Evolutionary conservation across 495 filamentous ascomycete species (phyloP), one percentile per base, ranked within the genome.

Genomic region (Usnea hakonensis): DNA sequence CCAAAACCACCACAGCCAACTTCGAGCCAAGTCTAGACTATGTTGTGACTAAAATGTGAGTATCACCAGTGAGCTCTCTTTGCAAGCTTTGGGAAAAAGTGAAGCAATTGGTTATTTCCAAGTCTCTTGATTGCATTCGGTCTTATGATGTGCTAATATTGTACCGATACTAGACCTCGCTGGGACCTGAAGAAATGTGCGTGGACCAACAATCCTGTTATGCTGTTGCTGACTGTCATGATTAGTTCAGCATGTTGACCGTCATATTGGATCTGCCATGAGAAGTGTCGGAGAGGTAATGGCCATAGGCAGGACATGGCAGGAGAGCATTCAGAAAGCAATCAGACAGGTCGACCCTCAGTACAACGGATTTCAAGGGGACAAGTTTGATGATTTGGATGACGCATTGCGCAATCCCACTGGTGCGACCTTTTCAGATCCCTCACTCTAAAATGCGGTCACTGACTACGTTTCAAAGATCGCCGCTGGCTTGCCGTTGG

Each of bases 261-360:
- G 93, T 57, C 90, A 95, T 73, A 98, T 98, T 73, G 93, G 93
- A 60, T 93, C 89, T 71, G 87, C 93, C 40, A 98, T 98, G 89
- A 97, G 97, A 79, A 96, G 93, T 37, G 93, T 98, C 53, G 93
- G 93, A 63, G 93, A 98, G 76, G 93, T 98, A 55, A 98, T 98
- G 93, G 94, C 93, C 57, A 98, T 98, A 74, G 93, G 93, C 64
- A 85, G 93, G 72, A 97, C 94, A 43, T 98, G 96, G 67, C 94
- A 98, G 75, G 93, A 98, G 77, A 95, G 90, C n/a, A 93, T 98
- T 74, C 93, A 98, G 75, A 98, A 98, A 77, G 93, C 93, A 65
- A 93, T 96, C 69, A 87, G 93, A 52, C 91, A 96, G 78, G 93
- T 98, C 62, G 93, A 98, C 72, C 92, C 93, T 58, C 83, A 82